Base-by-base conservation (phyloP, 2,329 filamentous ascomycete genomes). In the Ophiostoma populinum region DNA sequence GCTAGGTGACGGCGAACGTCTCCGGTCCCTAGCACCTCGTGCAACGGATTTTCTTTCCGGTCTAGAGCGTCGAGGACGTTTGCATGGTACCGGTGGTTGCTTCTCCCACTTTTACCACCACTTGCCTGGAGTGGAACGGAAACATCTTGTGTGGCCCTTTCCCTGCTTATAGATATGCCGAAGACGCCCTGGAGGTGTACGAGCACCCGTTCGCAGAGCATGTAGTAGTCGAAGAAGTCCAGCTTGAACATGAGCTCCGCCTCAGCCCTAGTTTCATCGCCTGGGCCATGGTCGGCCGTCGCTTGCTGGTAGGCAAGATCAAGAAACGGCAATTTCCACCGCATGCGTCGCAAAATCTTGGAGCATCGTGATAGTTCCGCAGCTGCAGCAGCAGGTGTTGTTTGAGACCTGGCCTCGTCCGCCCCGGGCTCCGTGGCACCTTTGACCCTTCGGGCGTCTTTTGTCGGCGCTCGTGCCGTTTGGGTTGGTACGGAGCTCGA, bases 191-290 rank as follows among this genome's bases (percentile, higher is more conserved):
- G 63, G 1, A 80, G 56, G 31, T 75, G 67, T 2, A 80, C 73
- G 7, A 82, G 59, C 0, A 75, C 75, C 20, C 78, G 69, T 54
- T 83, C 78, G 6, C 82, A 65, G 24, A 80, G 63, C 34, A 71
- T 70, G 55, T 82, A 82, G 51, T 76, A 82, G 47, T 83, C 78
- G 53, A 79, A 74, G 42, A 82, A 83, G 47, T 82, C 78, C 7
- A 82, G 63, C 51, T 82, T 81, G 58, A 82, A 82, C 62, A 80
- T 80, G 12, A 69, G 62, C 51, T 76, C 70, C 0, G 66, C 66
- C 42, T 68, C 63, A 9, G 51, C 47, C 8, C n/a, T 25, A 17
- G 51, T 49, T 15, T 48, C 46, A 0, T 52, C 45, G 26, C 48
- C 53, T 16, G 13, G 9, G 7, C 12, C 21, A 6, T 18, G 24